phyloP scores from a whole-genome alignment of 768 basidiomycete species.

The Termitomyces eurrhizus region DNA sequence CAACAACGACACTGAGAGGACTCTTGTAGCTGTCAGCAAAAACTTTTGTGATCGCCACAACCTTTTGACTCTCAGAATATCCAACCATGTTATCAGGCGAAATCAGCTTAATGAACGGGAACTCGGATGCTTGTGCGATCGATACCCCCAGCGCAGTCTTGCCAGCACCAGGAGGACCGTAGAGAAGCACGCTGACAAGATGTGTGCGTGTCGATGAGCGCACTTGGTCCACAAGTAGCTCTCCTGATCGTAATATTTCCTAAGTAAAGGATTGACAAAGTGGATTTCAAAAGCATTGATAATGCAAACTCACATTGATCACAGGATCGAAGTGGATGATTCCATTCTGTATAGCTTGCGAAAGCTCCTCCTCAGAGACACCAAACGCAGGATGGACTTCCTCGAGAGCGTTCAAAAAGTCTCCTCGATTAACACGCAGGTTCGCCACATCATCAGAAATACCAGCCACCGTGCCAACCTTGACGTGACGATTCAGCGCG shows the following conservation, averaged over 20 bases:
- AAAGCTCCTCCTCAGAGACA: slow-evolving; percentile 94
- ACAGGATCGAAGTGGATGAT: slow-evolving; percentile 82
- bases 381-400: slow-evolving; percentile 97
- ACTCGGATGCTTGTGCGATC: slow-evolving; percentile 90
- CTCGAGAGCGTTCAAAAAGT: slow-evolving; percentile 88
- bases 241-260: slow-evolving; percentile 84
- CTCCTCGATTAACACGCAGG: slow-evolving; percentile 77
- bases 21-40: slow-evolving; percentile 97
- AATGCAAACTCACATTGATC: slow-evolving; percentile 62
- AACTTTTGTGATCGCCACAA: slow-evolving; percentile 85
- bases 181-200: slow-evolving; percentile 84
- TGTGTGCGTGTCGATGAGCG: slow-evolving; percentile 86
- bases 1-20: slow-evolving; percentile 91
- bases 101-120: slow-evolving; percentile 96
- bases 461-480: slow-evolving; percentile 95
- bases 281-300: neutral
- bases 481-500: slow-evolving; percentile 96
- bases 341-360: slow-evolving; percentile 91
- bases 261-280: slow-evolving; percentile 25
- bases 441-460: slow-evolving; percentile 96
- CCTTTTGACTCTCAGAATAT: slow-evolving; percentile 88
- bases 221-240: slow-evolving; percentile 92
- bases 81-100: slow-evolving; percentile 98
- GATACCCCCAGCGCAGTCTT: slow-evolving; percentile 95
- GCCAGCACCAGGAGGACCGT: slow-evolving; percentile 87